Evolutionary conservation across 371 early-diverging fungal species (phyloP), one percentile per base, ranked within the genome.

Genomic region (Mucor racemosus): DNA sequence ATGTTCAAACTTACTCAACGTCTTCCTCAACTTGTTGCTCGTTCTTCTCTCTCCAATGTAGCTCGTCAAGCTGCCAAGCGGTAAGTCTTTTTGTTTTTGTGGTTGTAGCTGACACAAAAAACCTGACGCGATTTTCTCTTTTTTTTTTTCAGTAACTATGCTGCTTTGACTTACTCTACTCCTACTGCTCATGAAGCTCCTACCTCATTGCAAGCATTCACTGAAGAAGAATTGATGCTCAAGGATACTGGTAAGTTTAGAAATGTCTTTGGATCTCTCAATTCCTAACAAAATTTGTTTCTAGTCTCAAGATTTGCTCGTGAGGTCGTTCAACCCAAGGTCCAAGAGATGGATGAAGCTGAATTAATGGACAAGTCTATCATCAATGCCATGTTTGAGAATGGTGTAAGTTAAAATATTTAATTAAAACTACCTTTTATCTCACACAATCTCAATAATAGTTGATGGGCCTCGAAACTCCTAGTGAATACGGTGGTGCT

Each of bases 391-490:
- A 83, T 97, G 42, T 96, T 96, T 67, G 94, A 97, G 46, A 90
- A 91, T 71, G 96, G 96, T 58, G 93, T 92, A 84, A 73, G 89
- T 87, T 41, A 15, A 41, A 34, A 13, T 35, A 17, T n/a, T 3
- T 26, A 26, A 39, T 13, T 58, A 7, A 42, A 31, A 31, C 7
- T 17, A 3, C 19, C 4, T 19, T 38, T 40, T 14, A 35, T 40
- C 17, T 54, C 66, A 7, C 66, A 7, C 14, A 26, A 26, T 26
- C 3, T 26, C 3, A 26, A 26, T 26, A 26, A 26, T 78, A 95
- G 89, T 82, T 98, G 48, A 99, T 99, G 99, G 97, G 97, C 36
- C 87, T 99, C 65, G 99, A 99, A 82, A 95, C 94, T 5, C 87
- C 88, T 14, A 57, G 86, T 26, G 93, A 96, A 42, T 88, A 88